Evolutionary conservation across 2,329 filamentous ascomycete genomes (phyloP), one percentile per base, ranked within the genome.

Genomic region (Penicillium decumbens): DNA sequence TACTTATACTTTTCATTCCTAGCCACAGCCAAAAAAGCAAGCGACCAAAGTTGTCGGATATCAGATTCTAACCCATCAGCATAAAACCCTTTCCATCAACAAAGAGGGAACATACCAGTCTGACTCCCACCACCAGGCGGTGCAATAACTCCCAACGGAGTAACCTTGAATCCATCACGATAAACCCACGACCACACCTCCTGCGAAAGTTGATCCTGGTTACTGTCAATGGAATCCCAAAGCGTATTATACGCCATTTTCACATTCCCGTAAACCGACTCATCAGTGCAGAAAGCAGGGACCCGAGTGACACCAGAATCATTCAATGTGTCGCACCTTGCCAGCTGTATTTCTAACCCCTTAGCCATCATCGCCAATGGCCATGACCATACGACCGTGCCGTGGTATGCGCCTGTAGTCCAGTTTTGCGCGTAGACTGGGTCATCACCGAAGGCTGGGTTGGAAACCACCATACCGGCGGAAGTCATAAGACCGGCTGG

Each of bases 131-230:
- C 50, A 5, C 77, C 77, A 3, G 72, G 66, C 3, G 75, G 73
- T 27, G 78, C 73, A 49, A 82, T 62, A 1, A 72, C 71, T 0
- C 80, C 80, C 42, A 83, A 61, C 23, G 78, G 76, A 45, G 72
- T 73, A 39, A 76, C 74, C 30, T 72, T 56, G 58, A 79, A 83
- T 6, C 62, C 63, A 1, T 65, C 75, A 24, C 64, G 65, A 53
- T 80, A 84, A 6, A 72, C 70, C 81, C 81, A 85, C 43, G 77
- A 81, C 82, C 83, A 85, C 0, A 85, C 80, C 59, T 85, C 82
- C 1, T 71, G 72, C 49, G 77, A 78, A 12, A 85, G 63, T 46
- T 79, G 72, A 2, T 63, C 66, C 2, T 56, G 53, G 50, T 85
- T 85, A 0, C 69, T 70, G 27, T 84, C 80, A 28, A 85, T 82